Base-by-base conservation (phyloP, 2,329 filamentous ascomycete species). In the Colletotrichum aenigma region DNA sequence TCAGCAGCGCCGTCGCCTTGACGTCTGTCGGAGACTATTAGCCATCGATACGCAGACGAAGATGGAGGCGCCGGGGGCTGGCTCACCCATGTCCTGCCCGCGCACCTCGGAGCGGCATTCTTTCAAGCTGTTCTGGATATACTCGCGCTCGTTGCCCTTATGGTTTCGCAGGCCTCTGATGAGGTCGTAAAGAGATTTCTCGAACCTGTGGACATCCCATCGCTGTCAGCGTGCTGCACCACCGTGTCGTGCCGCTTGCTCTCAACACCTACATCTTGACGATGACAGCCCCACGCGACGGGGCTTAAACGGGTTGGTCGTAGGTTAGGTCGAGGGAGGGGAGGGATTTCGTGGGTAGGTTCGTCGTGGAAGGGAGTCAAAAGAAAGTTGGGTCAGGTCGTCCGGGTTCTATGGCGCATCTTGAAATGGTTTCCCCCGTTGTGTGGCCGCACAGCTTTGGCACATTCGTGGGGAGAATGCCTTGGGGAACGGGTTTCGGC, bases 181-280 rank as follows among this genome's bases (percentile, higher is more conserved):
- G 89, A 99, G 96, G 92, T 98, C 96, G 86, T 98, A 98, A 24
- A 99, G 92, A 56, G 97, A 98, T 87, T 99, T 99, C 86, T 99
- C 97, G 88, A 99, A 99, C 97, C 96, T 98, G 76, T 84, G 18
- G 26, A 3, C 4, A 55, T 32, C 38, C 7, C 56, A n/a, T 24
- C 15, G 32, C 75, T 84, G 82, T 77, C 56, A 69, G 65, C 68
- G 61, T 9, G 38, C 56, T 34, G 58, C 15, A 16, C n/a, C n/a
- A 43, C 6, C 34, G 28, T 64, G n/a, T 26, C 32, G n/a, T 34
- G 24, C n/a, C 26, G 18, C 21, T 26, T 74, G 67, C 52, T 58
- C 26, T 34, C 24, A 15, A 34, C 55, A 76, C 74, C 43, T 76
- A 76, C 74, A 76, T 76, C 34, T 74, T 66, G 70, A 66, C 64